Base-by-base conservation (phyloP, 2,329 filamentous ascomycete species). In the Neopestalotiopsis clavispora region DNA sequence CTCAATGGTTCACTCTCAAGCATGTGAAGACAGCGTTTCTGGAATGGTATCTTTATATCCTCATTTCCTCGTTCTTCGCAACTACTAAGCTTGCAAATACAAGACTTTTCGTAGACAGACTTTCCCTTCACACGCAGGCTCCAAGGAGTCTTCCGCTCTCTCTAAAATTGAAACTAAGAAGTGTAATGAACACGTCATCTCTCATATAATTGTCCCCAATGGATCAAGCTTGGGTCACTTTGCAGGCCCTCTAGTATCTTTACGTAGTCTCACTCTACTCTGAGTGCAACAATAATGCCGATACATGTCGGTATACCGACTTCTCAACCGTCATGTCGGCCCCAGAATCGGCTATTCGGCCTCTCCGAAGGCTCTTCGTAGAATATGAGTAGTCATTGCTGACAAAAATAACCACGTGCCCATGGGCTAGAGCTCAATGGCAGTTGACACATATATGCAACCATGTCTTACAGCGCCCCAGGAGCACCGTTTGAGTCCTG, bases 401-500 rank as follows among this genome's bases (percentile, higher is more conserved):
- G 57, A 34, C 23, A 14, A 30, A 20, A n/a, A 13, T 17, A 20
- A 5, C 59, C 28, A 30, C 57, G 13, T 59, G 57, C 30, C 13
- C 14, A 23, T 17, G 57, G 30, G 14, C 32, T 38, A 20, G 9
- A 34, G 6, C n/a, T 30, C 30, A 62, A 13, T 12, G 23, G 32
- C 59, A 17, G n/a, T 20, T 34, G 34, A 40, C n/a, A 17, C 40
- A 38, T 7, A 13, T 42, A 32, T 30, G 57, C 23, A 34, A 30
- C 23, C 45, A 20, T 17, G 40, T 45, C 40, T 64, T 42, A 69
- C 34, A 58, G 12, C n/a, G 14, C 67, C 42, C 68, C 69, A 23
- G 63, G 14, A 23, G 74, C 30, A 34, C 72, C 66, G 40, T 69
- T 69, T 12, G 70, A 76, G 30, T 75, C 74, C 7, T 72, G 73